Base-by-base conservation (phyloP, 2,329 filamentous ascomycete genomes). In the Xylaria sp. region DNA sequence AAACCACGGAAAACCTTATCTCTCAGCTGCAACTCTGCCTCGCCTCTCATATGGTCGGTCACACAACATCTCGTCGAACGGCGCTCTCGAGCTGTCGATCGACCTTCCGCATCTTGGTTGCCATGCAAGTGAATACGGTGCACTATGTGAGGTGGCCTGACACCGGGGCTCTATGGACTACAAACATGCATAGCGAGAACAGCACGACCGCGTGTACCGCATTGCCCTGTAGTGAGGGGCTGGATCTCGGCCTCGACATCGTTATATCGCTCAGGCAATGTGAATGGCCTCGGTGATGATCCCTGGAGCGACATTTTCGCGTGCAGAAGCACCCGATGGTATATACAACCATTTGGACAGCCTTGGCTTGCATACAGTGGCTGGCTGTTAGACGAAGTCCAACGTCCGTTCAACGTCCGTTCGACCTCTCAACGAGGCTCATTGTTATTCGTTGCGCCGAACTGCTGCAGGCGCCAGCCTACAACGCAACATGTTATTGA, bases 291-390 rank as follows among this genome's bases (percentile, higher is more conserved):
- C 4, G 40, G 47, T 25, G 49, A 46, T 60, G 2, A 29, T 11
- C 54, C 53, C 4, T 44, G 47, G 31, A 23, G 21, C 2, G 47
- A 2, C 47, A 21, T 44, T 25, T 15, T 56, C 53, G 43, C 51
- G 27, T 54, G 40, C 41, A 53, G 25, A 44, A 54, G 41, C 41
- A 54, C 43, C 51, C 54, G 44, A 61, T 49, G 19, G 13, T 35
- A 23, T 29, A 52, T 52, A 19, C 47, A 33, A 40, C 52, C 35
- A 33, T 46, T 59, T 52, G 47, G 40, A 29, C 23, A 44, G 21
- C 62, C 68, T 70, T 69, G 65, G 68, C 64, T 68, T 70, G 59
- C 68, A 70, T 69, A n/a, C n/a, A n/a, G n/a, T n/a, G 59, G 44
- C 43, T 49, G n/a, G 46, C 17, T 27, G 19, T 49, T 23, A n/a